Conservation (phyloP, 345 rosid genomes). For the Euclidium syriacum region DNA sequence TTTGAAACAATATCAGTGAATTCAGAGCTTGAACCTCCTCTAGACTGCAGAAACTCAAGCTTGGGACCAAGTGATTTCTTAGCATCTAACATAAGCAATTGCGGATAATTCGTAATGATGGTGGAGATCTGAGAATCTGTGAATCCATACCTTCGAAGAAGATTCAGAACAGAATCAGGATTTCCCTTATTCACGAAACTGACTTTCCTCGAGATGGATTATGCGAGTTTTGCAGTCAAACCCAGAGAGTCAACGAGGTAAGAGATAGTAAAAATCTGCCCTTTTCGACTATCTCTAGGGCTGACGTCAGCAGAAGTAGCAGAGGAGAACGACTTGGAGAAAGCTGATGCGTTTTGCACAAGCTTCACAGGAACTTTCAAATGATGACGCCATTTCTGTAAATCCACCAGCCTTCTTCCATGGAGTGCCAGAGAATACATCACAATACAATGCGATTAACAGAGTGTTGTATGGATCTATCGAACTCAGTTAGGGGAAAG, state of each 20-base stretch:
- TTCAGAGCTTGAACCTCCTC: constrained; percentile 14
- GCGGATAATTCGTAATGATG: neutral
- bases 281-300: neutral
- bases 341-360: too few relatives aligned
- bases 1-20: neutral
- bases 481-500: too few relatives aligned
- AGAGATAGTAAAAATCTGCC: neutral
- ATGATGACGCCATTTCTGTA: too few relatives aligned
- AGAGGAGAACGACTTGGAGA: neutral
- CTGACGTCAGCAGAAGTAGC: neutral
- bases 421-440: too few relatives aligned
- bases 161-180: constrained; percentile 3
- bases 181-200: neutral
- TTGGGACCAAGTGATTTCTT: constrained; percentile 25
- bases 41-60: constrained; percentile 20
- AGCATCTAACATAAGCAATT: neutral
- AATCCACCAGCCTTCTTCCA: too few relatives aligned
- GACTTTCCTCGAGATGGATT: constrained; percentile 4
- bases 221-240: neutral
- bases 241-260: constrained; percentile 22
- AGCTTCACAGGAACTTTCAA: too few relatives aligned
- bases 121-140: constrained; percentile 14
- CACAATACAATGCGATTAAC: neutral
- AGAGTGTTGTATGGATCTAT: too few relatives aligned
- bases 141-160: constrained; percentile 21